phyloP scores from a whole-genome alignment of 805 yeast species.

The Priceomyces haplophilus region DNA sequence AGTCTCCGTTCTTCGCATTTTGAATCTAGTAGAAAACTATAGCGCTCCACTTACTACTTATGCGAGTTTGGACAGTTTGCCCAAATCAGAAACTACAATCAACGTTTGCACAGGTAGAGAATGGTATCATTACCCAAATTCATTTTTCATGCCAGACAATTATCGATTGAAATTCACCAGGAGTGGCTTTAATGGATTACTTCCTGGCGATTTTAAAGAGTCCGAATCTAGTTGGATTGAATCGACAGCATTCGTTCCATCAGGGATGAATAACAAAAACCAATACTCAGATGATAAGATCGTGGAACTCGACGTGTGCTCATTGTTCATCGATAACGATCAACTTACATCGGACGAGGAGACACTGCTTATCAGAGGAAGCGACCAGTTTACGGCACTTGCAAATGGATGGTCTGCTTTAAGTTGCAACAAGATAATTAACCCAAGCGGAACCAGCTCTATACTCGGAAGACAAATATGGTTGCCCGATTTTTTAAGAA shows the following conservation, averaged over 20 bases:
- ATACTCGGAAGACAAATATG: conserved; percentile 56
- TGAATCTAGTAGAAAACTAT: conserved; percentile 64
- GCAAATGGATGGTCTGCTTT: conserved; percentile 47
- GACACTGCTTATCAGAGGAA: conserved; percentile 16
- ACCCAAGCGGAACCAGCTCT: conserved; percentile 49
- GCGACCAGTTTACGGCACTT: conserved; percentile 14
- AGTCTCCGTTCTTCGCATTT: conserved; percentile 46
- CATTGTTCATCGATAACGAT: conserved; percentile 65
- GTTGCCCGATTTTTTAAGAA: conserved; percentile 38
- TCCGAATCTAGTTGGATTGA: conserved; percentile 14
- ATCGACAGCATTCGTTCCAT: conserved; percentile 49
- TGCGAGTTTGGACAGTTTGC: conserved; percentile 23
- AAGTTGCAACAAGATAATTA: conserved; percentile 48
- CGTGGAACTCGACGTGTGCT: conserved; percentile 51
- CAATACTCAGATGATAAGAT: conserved; percentile 59
- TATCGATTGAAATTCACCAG: conserved; percentile 64
- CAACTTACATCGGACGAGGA: conserved; percentile 48
- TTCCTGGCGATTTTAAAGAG: conserved; percentile 84
- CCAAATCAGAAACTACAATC: conserved; percentile 13
- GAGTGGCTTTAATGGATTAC: conserved; percentile 79
- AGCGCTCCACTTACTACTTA: conserved; percentile 68
- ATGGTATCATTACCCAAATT: conserved; percentile 91
- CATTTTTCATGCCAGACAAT: conserved; percentile 70
- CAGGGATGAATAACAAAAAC: conserved; percentile 74
- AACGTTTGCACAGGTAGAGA: conserved; percentile 90